These are phyloP conservation scores for Sesbania bispinosa DNA, from an alignment of 306 rosid species.

Conservation along the genomic window DNA sequence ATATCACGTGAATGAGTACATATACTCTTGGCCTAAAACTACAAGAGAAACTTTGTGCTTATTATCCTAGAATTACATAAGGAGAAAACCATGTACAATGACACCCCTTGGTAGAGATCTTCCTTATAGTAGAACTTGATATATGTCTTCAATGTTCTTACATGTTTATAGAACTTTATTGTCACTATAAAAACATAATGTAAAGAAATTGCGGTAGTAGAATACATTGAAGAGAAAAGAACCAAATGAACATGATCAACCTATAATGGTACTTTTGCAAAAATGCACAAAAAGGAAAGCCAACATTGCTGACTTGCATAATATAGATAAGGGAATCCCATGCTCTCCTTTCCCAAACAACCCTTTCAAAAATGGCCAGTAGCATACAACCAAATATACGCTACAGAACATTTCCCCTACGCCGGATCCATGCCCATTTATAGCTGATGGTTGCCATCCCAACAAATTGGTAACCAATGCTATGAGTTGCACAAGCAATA, in stretches of 20 bases:
- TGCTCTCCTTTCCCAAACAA: constrained; percentile 47
- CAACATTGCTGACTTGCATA: constrained; percentile 39
- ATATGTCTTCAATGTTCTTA: too few species aligned
- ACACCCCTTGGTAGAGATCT: too few species aligned
- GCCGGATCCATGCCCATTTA: constrained; percentile 37
- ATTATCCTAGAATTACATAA: too few species aligned
- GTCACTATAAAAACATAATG: not conserved
- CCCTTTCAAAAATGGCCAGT: constrained; percentile 60
- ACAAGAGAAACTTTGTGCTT: too few species aligned
- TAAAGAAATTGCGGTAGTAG: not conserved
- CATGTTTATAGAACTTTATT: not conserved
- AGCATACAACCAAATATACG: constrained; percentile 40
- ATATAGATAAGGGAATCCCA: constrained; percentile 56
- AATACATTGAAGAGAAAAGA: not conserved
- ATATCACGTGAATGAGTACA: too few species aligned
- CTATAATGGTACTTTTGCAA: not conserved
- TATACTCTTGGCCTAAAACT: too few species aligned
- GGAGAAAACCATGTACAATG: too few species aligned
- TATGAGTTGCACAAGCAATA: constrained; percentile 47
- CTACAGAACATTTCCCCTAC: constrained; percentile 42
- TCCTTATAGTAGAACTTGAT: not conserved
- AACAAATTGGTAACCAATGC: constrained; percentile 29
- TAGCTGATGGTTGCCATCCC: constrained; percentile 8
- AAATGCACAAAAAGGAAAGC: constrained; percentile 42
- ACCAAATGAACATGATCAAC: not conserved